A percentile compares a stretch with the other conserved stretches of the same genome.
These are phyloP conservation scores for Sicyos edulis DNA, from an alignment of 306 rosid genomes.

Conservation along the genomic window DNA sequence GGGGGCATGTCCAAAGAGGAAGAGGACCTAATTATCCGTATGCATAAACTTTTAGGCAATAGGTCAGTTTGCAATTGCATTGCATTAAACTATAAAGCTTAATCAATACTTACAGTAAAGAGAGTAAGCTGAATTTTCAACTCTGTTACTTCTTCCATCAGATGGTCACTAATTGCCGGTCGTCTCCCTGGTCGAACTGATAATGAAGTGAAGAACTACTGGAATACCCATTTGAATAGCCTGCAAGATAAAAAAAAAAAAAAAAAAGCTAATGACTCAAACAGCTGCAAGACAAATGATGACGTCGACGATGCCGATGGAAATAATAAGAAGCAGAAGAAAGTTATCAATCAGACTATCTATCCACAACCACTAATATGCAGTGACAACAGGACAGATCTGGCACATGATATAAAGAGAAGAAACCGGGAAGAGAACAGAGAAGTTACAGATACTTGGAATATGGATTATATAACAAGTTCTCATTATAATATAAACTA, in stretches of 20 bases:
- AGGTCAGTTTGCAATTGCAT: conserved; percentile 29
- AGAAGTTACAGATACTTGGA: conserved; percentile 9
- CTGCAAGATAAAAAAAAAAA: conserved; percentile 29
- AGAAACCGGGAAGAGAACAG: conserved; percentile 13
- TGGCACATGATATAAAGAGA: neutral
- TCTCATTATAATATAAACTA: conserved; percentile 26
- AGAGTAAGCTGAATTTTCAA: neutral
- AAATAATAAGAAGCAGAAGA: conserved; percentile 23
- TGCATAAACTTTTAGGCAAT: conserved; percentile 67
- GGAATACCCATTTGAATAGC: conserved; percentile 64
- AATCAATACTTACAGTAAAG: conserved; percentile 10
- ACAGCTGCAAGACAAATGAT: neutral
- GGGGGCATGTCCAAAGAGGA: conserved; percentile 63
- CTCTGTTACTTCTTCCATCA: conserved; percentile 13
- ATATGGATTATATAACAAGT: conserved; percentile 18
- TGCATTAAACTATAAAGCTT: neutral
- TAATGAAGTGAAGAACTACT: conserved; percentile 55
- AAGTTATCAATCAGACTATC: neutral
- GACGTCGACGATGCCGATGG: neutral
- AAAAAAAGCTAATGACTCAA: conserved; percentile 22
- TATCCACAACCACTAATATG: conserved; percentile 7
- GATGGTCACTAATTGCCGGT: conserved; percentile 71
- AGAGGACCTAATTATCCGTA: conserved; percentile 58
- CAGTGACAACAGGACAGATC: neutral
- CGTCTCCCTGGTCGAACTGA: conserved; percentile 63